Percentiles rank a stretch among this genome's conserved stretches.
Evolutionary conservation across 176 grass and related monocot genomes (phyloP).

Genomic region (Puccinellia tenuiflora): DNA sequence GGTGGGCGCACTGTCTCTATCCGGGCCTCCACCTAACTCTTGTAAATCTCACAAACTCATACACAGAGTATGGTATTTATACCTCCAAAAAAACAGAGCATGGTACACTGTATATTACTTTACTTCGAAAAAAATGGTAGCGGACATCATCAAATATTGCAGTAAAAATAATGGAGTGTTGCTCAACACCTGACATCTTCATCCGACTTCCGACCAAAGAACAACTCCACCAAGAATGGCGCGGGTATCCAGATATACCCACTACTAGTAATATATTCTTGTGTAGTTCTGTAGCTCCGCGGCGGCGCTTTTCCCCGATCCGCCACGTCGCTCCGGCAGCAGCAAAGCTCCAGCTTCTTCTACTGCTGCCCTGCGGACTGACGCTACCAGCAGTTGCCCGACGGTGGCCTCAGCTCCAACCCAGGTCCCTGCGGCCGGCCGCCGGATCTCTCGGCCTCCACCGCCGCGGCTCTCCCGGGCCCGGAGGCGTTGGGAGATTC

Average conservation of each 20-base stretch:
- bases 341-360: neutral
- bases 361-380: neutral
- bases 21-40: too few species aligned
- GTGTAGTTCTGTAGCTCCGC: neutral
- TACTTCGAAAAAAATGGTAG: too few species aligned
- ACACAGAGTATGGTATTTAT: too few species aligned
- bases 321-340: conserved; percentile 17
- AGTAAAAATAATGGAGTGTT: too few species aligned
- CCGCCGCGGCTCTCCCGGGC: neutral
- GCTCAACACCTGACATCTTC: neutral
- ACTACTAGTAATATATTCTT: neutral
- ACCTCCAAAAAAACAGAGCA: too few species aligned
- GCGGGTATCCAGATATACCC: neutral
- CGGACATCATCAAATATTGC: neutral
- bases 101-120: too few species aligned
- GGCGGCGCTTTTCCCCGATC: neutral
- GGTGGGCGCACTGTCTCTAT: too few species aligned
- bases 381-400: neutral
- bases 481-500: neutral
- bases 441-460: neutral
- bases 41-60: too few species aligned
- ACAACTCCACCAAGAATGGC: neutral
- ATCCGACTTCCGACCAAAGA: neutral
- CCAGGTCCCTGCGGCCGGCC: neutral
- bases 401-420: conserved; percentile 1